Evolutionary conservation across 257 asterid genomes (phyloP).

Genomic region (Solanum sitiens): DNA sequence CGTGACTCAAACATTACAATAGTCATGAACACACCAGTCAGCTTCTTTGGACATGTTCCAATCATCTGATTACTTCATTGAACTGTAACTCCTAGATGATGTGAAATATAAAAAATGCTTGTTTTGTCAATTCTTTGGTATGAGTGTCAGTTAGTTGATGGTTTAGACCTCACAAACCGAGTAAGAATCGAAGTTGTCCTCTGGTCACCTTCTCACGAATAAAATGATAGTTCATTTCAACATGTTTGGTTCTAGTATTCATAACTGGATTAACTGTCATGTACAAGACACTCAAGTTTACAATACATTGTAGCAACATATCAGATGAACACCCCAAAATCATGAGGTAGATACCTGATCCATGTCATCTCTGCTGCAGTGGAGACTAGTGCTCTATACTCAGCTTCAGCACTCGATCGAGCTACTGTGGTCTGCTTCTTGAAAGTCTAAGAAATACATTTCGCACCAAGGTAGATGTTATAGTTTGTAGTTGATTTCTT

Average conservation of each 20-base stretch:
- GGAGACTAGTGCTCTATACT: neutral
- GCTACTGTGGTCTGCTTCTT: neutral
- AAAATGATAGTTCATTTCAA: neutral
- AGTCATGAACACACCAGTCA: neutral
- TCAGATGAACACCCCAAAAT: neutral
- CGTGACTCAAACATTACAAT: neutral
- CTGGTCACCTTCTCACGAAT: neutral
- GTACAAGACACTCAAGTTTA: neutral
- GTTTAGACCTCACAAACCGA: neutral
- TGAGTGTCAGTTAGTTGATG: neutral
- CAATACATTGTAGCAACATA: neutral
- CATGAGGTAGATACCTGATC: neutral
- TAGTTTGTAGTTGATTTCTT: neutral
- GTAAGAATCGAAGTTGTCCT: neutral
- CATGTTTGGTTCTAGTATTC: neutral
- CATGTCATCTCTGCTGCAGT: neutral
- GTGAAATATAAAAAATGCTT: neutral
- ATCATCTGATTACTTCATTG: neutral
- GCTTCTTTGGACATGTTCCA: neutral
- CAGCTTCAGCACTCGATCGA: neutral
- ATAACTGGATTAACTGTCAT: no score
- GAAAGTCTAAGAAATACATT: neutral
- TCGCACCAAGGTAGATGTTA: neutral
- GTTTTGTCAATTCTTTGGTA: neutral
- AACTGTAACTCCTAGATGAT: neutral